A percentile compares a stretch with the other conserved stretches of the same genome.
phyloP scores from a whole-genome alignment of 768 basidiomycete species.

The Tephrocybe rancida region DNA sequence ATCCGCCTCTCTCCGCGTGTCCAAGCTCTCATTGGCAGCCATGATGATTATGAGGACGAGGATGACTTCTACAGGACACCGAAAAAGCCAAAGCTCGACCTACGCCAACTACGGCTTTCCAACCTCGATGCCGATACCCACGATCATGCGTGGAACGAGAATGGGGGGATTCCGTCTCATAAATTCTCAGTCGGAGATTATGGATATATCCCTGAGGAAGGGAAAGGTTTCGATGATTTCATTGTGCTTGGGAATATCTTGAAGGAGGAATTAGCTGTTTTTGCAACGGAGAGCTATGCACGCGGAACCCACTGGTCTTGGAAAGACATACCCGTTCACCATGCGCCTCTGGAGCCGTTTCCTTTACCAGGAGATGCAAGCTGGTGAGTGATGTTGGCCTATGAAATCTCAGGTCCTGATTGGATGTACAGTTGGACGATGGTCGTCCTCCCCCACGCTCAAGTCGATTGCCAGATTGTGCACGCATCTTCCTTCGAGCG shows the following conservation, averaged over 20 bases:
- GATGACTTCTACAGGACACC: constrained; percentile 30
- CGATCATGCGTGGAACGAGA: constrained; percentile 42
- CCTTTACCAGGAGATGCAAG: constrained; percentile 31
- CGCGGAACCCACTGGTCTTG: constrained; percentile 39
- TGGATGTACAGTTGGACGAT: constrained; percentile 43
- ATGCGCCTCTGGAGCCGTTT: constrained; percentile 34
- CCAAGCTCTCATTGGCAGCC: constrained; percentile 27
- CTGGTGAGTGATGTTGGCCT: constrained; percentile 24
- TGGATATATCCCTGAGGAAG: constrained; percentile 39
- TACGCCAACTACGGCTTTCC: constrained; percentile 40
- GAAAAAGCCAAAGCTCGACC: constrained; percentile 20
- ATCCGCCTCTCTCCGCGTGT: constrained; percentile 30
- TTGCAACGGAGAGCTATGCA: constrained; percentile 23
- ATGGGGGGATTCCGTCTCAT: constrained; percentile 36
- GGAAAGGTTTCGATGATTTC: constrained; percentile 38
- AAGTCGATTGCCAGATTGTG: constrained; percentile 39
- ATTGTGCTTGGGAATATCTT: constrained; percentile 40
- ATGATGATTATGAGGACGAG: constrained; percentile 16
- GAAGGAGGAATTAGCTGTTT: constrained; percentile 24
- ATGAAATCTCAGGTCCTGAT: not conserved
- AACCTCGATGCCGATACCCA: constrained; percentile 36
- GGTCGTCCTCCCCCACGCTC: constrained; percentile 35
- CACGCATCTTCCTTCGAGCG: constrained; percentile 28
- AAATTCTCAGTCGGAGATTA: constrained; percentile 46
- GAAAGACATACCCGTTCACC: constrained; percentile 30